Percentiles rank a stretch among this genome's conserved stretches.
Conservation (phyloP, 805 yeast species). For the Starmerella riodocensis region DNA sequence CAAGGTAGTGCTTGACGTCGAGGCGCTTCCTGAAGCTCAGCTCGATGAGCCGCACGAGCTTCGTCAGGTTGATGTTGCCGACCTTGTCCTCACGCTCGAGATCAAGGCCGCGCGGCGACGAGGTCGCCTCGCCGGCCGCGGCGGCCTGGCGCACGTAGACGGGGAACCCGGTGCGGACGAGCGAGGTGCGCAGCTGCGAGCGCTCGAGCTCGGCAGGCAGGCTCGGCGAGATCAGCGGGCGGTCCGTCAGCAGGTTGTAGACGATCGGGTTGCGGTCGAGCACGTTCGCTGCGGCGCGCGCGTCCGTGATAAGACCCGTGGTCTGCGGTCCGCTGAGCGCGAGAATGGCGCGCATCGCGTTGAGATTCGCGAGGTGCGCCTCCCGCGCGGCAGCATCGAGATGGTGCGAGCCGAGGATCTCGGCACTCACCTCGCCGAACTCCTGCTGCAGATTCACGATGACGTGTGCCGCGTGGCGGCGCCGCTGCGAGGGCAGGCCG, state of each 20-base stretch:
- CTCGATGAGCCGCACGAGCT: slow-evolving; percentile 51
- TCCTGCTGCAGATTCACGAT: slow-evolving; percentile 78
- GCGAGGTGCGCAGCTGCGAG: slow-evolving; percentile 57
- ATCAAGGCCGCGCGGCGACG: slow-evolving; percentile 34
- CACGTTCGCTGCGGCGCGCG: slow-evolving; percentile 48
- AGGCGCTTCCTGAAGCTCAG: slow-evolving; percentile 64
- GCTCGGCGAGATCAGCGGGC: slow-evolving; percentile 83
- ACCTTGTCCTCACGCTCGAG: slow-evolving; percentile 30
- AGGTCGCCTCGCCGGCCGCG: slow-evolving; percentile 11
- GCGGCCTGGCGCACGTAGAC: slow-evolving; percentile 32
- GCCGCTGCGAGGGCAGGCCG: slow-evolving; percentile 79
- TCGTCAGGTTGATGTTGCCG: slow-evolving; percentile 40
- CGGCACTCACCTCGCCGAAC: slow-evolving; percentile 48
- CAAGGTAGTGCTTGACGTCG: slow-evolving; percentile 52
- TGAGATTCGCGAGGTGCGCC: slow-evolving; percentile 49
- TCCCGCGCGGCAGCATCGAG: slow-evolving; percentile 29
- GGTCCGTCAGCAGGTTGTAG: slow-evolving; percentile 79
- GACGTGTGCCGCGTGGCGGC: slow-evolving; percentile 67
- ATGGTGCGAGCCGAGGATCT: slow-evolving; percentile 31
- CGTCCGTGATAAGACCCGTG: slow-evolving; percentile 81
- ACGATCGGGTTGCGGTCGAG: slow-evolving; percentile 65
- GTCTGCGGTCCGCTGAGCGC: slow-evolving; percentile 40
- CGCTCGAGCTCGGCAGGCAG: slow-evolving; percentile 53
- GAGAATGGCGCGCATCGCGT: slow-evolving; percentile 49
- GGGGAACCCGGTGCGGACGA: slow-evolving; percentile 62